Conservation (phyloP, 2,329 filamentous ascomycete genomes). For the Chaetomiaceae sp. region DNA sequence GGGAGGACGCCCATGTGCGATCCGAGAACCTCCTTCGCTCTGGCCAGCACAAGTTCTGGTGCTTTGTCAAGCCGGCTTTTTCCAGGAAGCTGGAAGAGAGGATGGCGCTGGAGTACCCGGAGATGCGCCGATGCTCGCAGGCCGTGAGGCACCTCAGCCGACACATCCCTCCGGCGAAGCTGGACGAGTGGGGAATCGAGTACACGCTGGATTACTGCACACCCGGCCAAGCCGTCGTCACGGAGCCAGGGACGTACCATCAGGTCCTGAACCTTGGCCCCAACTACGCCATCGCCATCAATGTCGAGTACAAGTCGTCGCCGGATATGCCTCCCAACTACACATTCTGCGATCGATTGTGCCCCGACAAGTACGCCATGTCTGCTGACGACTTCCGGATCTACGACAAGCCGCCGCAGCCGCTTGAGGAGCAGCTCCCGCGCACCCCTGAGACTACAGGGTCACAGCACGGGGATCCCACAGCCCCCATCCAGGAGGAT, state of each 20-base stretch:
- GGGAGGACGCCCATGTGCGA: constrained; percentile 28
- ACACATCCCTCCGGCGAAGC: constrained; percentile 23
- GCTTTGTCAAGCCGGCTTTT: constrained; percentile 26
- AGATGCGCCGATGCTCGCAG: constrained; percentile 27
- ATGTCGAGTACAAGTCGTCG: constrained; percentile 26
- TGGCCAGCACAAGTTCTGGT: constrained; percentile 28
- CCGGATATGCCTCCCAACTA: constrained; percentile 24
- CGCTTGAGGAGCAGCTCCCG: neutral
- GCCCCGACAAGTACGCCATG: constrained; percentile 27
- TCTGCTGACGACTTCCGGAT: constrained; percentile 25
- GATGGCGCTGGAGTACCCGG: constrained; percentile 22
- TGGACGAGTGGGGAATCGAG: constrained; percentile 28
- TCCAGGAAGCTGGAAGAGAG: constrained; percentile 22
- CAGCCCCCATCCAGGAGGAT: neutral
- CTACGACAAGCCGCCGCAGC: constrained; percentile 5
- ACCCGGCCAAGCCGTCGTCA: constrained; percentile 27
- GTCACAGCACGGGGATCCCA: neutral
- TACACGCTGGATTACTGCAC: constrained; percentile 28
- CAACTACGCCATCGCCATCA: constrained; percentile 28
- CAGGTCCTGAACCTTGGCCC: constrained; percentile 27
- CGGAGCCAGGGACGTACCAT: constrained; percentile 28
- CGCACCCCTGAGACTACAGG: constrained; percentile 7
- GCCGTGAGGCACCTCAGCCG: constrained; percentile 27
- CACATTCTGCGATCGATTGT: constrained; percentile 23
- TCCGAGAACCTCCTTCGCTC: constrained; percentile 28